Percentiles rank a stretch among this genome's conserved stretches.
phyloP scores from a whole-genome alignment of 2,329 filamentous ascomycete species.

The Leptographium wingfieldii region DNA sequence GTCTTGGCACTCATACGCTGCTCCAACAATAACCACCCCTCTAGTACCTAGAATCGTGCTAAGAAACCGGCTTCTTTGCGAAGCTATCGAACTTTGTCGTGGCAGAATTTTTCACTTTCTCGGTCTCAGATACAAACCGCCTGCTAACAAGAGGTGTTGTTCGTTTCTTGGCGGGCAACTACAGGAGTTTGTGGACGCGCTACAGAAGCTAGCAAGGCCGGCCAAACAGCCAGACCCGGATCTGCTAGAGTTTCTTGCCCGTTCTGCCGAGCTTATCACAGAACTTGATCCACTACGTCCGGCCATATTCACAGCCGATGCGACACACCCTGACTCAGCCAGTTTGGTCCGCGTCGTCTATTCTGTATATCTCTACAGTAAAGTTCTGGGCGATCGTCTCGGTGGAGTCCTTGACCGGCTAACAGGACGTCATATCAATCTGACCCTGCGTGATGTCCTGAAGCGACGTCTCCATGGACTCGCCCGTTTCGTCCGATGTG shows the following conservation, averaged over 20 bases:
- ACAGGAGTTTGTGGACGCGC: background rate
- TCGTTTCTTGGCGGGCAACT: background rate
- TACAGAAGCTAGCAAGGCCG: no score
- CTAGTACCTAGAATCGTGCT: background rate
- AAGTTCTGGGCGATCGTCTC: background rate
- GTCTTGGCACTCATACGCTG: no score
- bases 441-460: background rate
- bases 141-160: background rate
- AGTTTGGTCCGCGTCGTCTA: background rate
- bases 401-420: background rate
- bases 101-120: background rate
- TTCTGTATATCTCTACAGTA: background rate
- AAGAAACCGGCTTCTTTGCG: background rate
- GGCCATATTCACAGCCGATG: background rate
- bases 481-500: conserved; percentile 23
- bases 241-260: background rate
- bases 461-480: conserved; percentile 20
- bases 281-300: background rate
- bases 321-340: no score
- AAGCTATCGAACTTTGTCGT: background rate
- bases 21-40: background rate
- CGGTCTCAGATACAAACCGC: background rate
- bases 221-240: background rate
- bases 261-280: background rate
- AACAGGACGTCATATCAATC: background rate